Conservation (phyloP, 1,284 basidiomycete genomes). For the Coriolopsis trogii region DNA sequence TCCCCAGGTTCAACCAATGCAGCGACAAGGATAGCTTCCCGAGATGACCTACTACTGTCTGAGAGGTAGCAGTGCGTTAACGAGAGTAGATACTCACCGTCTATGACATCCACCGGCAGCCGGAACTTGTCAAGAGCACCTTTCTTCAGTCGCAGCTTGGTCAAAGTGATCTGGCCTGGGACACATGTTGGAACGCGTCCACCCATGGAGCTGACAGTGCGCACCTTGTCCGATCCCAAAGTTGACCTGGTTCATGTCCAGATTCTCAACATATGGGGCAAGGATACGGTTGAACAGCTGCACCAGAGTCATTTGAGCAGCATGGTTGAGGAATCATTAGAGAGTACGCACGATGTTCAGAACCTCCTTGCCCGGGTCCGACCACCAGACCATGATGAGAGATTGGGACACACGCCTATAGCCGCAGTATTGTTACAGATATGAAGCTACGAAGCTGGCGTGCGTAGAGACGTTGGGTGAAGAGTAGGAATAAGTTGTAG, state of each 20-base stretch:
- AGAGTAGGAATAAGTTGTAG: no score
- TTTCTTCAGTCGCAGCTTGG: slow-evolving; percentile 88
- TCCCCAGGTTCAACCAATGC: slow-evolving; percentile 96
- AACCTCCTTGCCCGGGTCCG: slow-evolving; percentile 78
- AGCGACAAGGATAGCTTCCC: slow-evolving; percentile 92
- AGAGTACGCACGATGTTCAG: slow-evolving; percentile 62
- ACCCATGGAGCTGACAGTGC: neutral
- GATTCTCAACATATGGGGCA: slow-evolving; percentile 95
- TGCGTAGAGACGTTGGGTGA: no score
- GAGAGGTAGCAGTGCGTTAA: neutral
- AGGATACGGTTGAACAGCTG: slow-evolving; percentile 92
- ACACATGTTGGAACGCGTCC: slow-evolving; percentile 2
- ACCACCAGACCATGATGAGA: slow-evolving; percentile 68
- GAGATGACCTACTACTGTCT: slow-evolving; percentile 72
- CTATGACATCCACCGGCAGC: slow-evolving; percentile 93
- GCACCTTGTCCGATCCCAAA: slow-evolving; percentile 92
- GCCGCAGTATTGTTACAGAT: neutral
- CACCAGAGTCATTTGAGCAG: slow-evolving; percentile 1
- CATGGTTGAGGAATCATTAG: neutral
- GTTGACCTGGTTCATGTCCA: slow-evolving; percentile 94
- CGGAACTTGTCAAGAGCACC: slow-evolving; percentile 96
- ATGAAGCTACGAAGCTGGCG: no score
- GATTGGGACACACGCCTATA: neutral
- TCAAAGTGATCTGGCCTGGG: slow-evolving; percentile 82
- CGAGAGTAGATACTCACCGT: slow-evolving; percentile 64